Evolutionary conservation across 2,329 filamentous ascomycete species (phyloP).

Genomic region (Chaetomium strumarium): DNA sequence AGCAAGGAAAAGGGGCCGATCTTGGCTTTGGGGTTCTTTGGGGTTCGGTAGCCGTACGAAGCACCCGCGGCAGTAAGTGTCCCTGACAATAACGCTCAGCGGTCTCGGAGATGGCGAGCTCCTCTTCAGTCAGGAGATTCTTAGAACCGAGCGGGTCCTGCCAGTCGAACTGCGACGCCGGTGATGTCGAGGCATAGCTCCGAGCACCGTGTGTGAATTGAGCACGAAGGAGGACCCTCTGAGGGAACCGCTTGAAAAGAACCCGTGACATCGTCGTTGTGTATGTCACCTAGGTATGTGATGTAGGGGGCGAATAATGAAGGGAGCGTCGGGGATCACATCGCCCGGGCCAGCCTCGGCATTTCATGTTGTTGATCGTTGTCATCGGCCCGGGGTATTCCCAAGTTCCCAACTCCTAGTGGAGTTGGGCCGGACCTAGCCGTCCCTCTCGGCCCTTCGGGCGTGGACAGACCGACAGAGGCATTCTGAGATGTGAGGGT

Average conservation of each 20-base stretch:
- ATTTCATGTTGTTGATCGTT: too few relatives aligned
- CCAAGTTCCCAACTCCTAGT: too few relatives aligned
- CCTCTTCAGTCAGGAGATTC: conserved; percentile 80
- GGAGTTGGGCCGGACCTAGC: background rate
- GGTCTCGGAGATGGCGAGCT: conserved; percentile 81
- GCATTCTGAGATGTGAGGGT: background rate
- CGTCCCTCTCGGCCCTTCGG: background rate
- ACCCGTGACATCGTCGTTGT: conserved; percentile 22
- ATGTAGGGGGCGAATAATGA: too few relatives aligned
- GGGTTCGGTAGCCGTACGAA: conserved; percentile 53
- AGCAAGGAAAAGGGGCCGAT: background rate
- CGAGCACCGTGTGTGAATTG: conserved; percentile 4
- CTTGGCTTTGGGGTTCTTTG: background rate
- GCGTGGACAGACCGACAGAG: conserved; percentile 4
- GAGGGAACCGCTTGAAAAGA: conserved; percentile 16
- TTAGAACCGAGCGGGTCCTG: conserved; percentile 75
- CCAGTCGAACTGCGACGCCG: conserved; percentile 65
- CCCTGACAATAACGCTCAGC: conserved; percentile 95
- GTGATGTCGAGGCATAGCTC: conserved; percentile 20
- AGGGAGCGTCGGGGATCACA: too few relatives aligned
- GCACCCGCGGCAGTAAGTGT: conserved; percentile 72
- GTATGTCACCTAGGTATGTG: background rate
- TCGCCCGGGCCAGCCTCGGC: background rate
- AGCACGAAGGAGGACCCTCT: conserved; percentile 7
- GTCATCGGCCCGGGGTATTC: background rate